Evolutionary conservation across 176 grass and related monocot species (phyloP).

Genomic region (Rhipidocladum racemiflorum): DNA sequence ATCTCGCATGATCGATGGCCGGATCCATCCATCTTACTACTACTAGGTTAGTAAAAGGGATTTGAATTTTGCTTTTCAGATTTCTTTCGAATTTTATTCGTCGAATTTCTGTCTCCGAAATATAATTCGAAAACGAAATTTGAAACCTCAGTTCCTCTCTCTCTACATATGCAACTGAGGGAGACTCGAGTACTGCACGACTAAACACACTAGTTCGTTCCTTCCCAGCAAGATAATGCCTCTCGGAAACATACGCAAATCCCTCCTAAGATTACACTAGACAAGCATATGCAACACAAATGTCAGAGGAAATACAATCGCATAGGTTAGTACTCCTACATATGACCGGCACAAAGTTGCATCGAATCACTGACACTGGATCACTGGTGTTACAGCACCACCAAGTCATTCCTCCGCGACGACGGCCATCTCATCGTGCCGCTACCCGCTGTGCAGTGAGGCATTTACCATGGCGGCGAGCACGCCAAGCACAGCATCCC

Average conservation of each 20-base stretch:
- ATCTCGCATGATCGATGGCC: background rate
- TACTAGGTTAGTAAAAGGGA: too few species aligned
- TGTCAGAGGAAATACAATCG: background rate
- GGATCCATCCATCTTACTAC: background rate
- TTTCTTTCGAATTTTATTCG: too few species aligned
- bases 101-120: too few species aligned
- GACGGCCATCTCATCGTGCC: background rate
- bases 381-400: background rate
- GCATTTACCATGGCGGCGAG: background rate
- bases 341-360: background rate
- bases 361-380: background rate
- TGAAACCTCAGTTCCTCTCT: too few species aligned
- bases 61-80: too few species aligned
- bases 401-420: background rate
- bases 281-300: background rate
- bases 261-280: background rate
- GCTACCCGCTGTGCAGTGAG: background rate
- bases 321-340: too few species aligned
- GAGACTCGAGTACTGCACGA: background rate
- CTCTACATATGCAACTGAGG: too few species aligned
- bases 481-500: background rate
- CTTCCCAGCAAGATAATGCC: background rate
- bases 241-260: background rate
- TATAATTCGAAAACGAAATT: too few species aligned
- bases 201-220: background rate